These are phyloP conservation scores for Alternaria triticimaculans DNA, from an alignment of 2,329 filamentous ascomycete species.

Conservation along the genomic window DNA sequence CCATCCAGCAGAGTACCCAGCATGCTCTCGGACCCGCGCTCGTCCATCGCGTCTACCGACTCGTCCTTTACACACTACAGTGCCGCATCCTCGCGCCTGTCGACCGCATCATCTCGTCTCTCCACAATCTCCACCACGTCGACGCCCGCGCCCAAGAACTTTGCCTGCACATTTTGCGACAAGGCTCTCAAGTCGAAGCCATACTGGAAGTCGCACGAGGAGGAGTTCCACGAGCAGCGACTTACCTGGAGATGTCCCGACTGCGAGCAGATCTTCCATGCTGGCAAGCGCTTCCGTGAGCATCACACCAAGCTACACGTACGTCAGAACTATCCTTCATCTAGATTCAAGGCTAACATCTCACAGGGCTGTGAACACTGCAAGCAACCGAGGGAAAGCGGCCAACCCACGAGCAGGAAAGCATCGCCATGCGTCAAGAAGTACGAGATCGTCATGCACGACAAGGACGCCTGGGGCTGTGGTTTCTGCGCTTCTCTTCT, in stretches of 20 bases:
- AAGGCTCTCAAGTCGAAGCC: slow-evolving; percentile 72
- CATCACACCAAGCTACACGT: slow-evolving; percentile 70
- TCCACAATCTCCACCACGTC: slow-evolving; percentile 45
- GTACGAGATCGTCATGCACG: slow-evolving; percentile 58
- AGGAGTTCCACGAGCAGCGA: slow-evolving; percentile 72
- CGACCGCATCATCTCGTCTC: slow-evolving; percentile 46
- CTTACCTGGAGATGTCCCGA: slow-evolving; percentile 72
- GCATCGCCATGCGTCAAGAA: slow-evolving; percentile 49
- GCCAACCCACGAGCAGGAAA: slow-evolving; percentile 62
- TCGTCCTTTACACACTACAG: slow-evolving; percentile 48
- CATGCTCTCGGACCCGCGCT: slow-evolving; percentile 47
- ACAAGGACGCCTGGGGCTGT: slow-evolving; percentile 72
- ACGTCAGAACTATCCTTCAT: slow-evolving; percentile 36
- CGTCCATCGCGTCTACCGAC: slow-evolving; percentile 48
- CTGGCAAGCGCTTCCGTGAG: slow-evolving; percentile 71
- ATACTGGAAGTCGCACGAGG: slow-evolving; percentile 74
- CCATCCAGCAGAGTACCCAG: slow-evolving; percentile 48
- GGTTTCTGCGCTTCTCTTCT: slow-evolving; percentile 71
- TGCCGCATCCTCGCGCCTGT: slow-evolving; percentile 46
- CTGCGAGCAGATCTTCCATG: slow-evolving; percentile 72
- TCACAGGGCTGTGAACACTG: slow-evolving; percentile 64
- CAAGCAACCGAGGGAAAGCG: slow-evolving; percentile 65
- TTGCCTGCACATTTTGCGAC: slow-evolving; percentile 60
- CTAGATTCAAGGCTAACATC: slow-evolving; percentile 19
- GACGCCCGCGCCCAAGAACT: slow-evolving; percentile 46